phyloP scores from a whole-genome alignment of 805 yeast species.

The Candida ipomoeae region DNA sequence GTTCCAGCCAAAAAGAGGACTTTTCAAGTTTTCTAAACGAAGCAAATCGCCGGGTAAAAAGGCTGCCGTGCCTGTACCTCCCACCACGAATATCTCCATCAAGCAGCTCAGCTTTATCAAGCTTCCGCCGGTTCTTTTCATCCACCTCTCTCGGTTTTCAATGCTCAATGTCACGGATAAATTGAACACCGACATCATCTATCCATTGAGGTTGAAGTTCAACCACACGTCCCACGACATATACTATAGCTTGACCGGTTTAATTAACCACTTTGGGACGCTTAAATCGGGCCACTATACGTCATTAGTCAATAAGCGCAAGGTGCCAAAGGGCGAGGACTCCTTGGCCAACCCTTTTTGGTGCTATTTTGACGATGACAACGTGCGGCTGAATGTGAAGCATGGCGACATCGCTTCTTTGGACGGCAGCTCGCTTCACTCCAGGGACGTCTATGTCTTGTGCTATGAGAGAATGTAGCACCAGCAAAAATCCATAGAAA shows the following conservation, averaged over 20 bases:
- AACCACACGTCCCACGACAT: conserved; percentile 27
- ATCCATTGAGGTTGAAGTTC: conserved; percentile 53
- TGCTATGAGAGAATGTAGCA: conserved; percentile 48
- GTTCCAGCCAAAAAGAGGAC: conserved; percentile 33
- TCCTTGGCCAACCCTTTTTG: conserved; percentile 47
- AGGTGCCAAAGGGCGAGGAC: conserved; percentile 13
- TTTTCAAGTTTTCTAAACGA: conserved; percentile 31
- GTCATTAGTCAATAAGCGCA: conserved; percentile 51
- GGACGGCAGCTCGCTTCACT: conserved; percentile 29
- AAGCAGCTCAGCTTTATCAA: conserved; percentile 28
- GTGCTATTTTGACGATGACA: conserved; percentile 76
- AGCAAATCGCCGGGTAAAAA: conserved; percentile 34
- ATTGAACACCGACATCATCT: conserved; percentile 45
- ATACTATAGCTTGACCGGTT: conserved; percentile 53
- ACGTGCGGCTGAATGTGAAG: conserved; percentile 38
- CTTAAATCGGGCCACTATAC: conserved; percentile 76
- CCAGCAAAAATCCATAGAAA: too few relatives aligned
- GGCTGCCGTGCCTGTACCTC: conserved; percentile 5
- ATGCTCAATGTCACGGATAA: conserved; percentile 52
- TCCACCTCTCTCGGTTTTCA: conserved; percentile 42
- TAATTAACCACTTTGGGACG: conserved; percentile 69
- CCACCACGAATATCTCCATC: conserved; percentile 16
- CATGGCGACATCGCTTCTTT: conserved; percentile 46
- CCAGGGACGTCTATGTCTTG: conserved; percentile 63
- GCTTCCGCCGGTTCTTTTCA: conserved; percentile 36